Evolutionary conservation across 495 filamentous ascomycete genomes (phyloP).

Genomic region (Aspergillus olivimuriae): DNA sequence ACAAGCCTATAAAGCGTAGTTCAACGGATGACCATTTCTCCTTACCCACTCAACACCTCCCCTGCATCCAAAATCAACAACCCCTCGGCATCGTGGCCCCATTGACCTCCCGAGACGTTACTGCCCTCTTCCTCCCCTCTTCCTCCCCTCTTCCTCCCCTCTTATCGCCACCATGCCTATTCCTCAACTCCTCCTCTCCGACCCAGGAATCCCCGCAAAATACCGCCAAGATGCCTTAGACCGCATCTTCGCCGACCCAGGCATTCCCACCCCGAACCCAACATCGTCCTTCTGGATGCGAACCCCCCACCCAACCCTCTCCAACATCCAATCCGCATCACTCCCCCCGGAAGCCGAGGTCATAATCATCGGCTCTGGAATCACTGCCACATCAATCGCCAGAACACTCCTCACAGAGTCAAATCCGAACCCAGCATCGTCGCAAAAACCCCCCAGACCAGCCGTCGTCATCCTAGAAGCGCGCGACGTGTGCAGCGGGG

Average conservation of each 20-base stretch:
- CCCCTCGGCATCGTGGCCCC: no score
- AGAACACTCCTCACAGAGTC: conserved; percentile 49
- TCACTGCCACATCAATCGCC: conserved; percentile 63
- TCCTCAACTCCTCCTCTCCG: conserved; percentile 12
- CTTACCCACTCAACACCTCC: no score
- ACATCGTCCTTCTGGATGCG: conserved; percentile 72
- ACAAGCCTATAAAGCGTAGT: no score
- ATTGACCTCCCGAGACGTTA: no score
- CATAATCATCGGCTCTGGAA: conserved; percentile 65
- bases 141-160: background rate
- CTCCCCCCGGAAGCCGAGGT: conserved; percentile 56
- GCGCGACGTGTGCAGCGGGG: conserved; percentile 70
- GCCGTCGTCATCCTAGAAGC: conserved; percentile 72
- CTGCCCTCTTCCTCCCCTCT: background rate
- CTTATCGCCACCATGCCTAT: conserved; percentile 20
- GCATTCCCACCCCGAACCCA: conserved; percentile 36
- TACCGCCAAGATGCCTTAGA: conserved; percentile 21
- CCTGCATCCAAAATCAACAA: no score
- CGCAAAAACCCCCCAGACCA: conserved; percentile 18
- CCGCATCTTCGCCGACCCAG: conserved; percentile 24
- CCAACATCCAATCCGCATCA: conserved; percentile 52
- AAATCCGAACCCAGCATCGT: conserved; percentile 2
- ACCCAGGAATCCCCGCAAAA: conserved; percentile 12
- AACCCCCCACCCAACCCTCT: conserved; percentile 44
- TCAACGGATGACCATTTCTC: no score